Base-by-base conservation (phyloP, 225 moss, liverwort and hornwort species). In the Pleurozium schreberi region DNA sequence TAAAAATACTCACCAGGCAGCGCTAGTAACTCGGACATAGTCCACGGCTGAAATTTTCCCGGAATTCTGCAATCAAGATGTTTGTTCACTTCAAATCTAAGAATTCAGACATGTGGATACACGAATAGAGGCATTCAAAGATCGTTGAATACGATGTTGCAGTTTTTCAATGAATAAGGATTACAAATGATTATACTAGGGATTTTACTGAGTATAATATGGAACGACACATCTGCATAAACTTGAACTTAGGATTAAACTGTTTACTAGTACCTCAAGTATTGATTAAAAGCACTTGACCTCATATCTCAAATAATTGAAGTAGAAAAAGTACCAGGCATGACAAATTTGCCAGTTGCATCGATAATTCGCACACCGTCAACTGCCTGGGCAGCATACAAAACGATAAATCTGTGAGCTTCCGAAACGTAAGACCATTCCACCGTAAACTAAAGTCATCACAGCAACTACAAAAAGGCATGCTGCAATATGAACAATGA, bases 21-120 rank as follows among this genome's bases (percentile, higher is more conserved):
- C 87, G 92, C 99, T 99, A 9, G 99, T 99, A 40, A 97, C 90
- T 45, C 97, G 97, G 61, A 99, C 99, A 86, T 94, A 99, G 84
- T 99, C 99, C 65, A 43, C 85, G 49, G 88, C 90, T 85, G 99
- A 95, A 71, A 99, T 93, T 88, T 95, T 95, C 26, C 99, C 99
- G 26, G 97, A 94, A 88, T 99, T 99, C 98, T 99, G 97, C 83
- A 89, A 74, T 59, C 75, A 80, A 88, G 16, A 69, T 36, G 50
- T 50, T 83, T 27, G 65, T 65, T 83, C 83, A 38, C 26, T 83
- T 3, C 12, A 65, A 50, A 5, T 50, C 36, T 62, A 34, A 63
- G 34, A 61, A 62, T 38, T 75, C 27, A 61, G 40, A 76, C 17
- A 77, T 52, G 75, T n/a, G 31, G 16, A n/a, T 52, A 52, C 11